Conservation (phyloP, 192 early-diverging fungal species). For the Backusella morwellensis region DNA sequence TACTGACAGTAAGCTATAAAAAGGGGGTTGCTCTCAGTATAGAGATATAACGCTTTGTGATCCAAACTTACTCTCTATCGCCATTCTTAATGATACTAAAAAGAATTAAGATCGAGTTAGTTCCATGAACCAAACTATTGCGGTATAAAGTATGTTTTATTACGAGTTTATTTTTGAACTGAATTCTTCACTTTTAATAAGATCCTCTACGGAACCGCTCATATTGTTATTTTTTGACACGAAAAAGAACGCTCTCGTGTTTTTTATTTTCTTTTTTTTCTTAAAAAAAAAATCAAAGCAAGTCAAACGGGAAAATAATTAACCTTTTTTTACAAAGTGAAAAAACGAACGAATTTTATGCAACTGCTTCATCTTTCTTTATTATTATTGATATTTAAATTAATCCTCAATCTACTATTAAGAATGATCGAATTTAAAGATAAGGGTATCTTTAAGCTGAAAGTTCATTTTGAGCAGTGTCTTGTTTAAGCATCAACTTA, state of each 20-base stretch:
- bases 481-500: no score
- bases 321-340: no score
- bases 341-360: no score
- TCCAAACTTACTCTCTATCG: neutral
- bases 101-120: neutral
- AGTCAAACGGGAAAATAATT: no score
- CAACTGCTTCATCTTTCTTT: no score
- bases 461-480: no score
- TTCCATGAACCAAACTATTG: neutral
- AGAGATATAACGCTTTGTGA: neutral
- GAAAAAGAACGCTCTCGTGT: neutral
- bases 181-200: neutral
- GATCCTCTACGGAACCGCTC: neutral
- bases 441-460: no score
- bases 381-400: no score
- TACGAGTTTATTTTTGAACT: neutral
- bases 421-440: no score
- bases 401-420: no score
- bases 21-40: neutral
- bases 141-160: neutral
- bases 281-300: neutral
- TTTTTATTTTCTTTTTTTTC: neutral
- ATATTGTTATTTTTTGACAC: neutral
- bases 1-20: neutral
- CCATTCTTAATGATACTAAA: conserved; percentile 13